Evolutionary conservation across 75 land plant species (phyloP).

Genomic region (Sequoia sempervirens): DNA sequence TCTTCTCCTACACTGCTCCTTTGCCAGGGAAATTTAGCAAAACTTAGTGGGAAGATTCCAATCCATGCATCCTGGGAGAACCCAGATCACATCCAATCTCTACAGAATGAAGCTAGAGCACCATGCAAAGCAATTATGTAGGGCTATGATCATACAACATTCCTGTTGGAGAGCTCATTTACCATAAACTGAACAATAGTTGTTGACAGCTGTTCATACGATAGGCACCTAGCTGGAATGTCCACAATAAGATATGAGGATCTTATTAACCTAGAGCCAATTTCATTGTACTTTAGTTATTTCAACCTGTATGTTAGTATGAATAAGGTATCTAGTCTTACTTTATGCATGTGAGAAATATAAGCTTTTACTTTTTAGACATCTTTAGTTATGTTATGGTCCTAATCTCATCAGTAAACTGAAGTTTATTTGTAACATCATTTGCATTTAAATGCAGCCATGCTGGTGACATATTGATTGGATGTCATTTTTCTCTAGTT

Average conservation of each 20-base stretch:
- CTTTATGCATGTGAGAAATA: not conserved
- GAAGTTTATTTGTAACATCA: not conserved
- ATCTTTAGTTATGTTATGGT: not conserved
- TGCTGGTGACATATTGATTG: not conserved
- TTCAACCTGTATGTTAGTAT: not conserved
- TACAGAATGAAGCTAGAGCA: not conserved
- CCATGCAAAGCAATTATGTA: not conserved
- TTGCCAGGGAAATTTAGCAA: not conserved
- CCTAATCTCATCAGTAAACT: not conserved
- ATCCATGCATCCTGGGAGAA: not conserved
- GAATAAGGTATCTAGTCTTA: not conserved
- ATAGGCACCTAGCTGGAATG: not conserved
- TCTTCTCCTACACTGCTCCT: not conserved
- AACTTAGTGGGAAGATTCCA: not conserved
- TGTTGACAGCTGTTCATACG: not conserved
- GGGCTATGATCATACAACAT: not conserved
- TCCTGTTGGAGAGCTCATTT: not conserved
- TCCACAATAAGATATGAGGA: not conserved
- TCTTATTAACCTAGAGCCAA: not conserved
- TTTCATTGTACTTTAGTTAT: constrained; percentile 7
- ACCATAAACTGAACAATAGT: not conserved
- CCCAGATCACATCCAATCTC: not conserved
- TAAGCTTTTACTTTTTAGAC: not conserved
- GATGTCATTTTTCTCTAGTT: not conserved
- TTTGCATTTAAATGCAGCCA: not conserved